Evolutionary conservation across 306 rosid species (phyloP).

Genomic region (Canavalia ensiformis): DNA sequence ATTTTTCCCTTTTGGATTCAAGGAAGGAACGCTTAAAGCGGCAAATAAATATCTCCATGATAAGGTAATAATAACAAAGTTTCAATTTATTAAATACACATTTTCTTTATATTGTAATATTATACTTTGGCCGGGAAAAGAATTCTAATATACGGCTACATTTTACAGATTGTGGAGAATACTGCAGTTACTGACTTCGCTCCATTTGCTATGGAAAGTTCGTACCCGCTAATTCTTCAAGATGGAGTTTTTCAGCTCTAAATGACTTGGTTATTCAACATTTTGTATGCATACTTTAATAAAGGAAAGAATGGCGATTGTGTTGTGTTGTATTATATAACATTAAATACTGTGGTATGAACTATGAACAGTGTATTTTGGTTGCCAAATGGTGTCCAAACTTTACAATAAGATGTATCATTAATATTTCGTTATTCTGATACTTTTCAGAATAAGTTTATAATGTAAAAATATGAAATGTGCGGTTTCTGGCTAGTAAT

Average conservation of each 20-base stretch:
- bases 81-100: neutral
- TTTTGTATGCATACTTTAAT: slow-evolving; percentile 4
- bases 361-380: neutral
- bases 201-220: slow-evolving; percentile 55
- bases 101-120: neutral
- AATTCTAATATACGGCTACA: neutral
- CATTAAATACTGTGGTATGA: neutral
- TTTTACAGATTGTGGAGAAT: slow-evolving; percentile 71
- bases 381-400: slow-evolving; percentile 6
- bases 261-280: slow-evolving; percentile 17
- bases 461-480: neutral
- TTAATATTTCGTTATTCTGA: slow-evolving; percentile 1
- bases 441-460: neutral
- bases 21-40: slow-evolving; percentile 72
- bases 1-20: slow-evolving; percentile 5
- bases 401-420: slow-evolving; percentile 9
- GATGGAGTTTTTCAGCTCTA: slow-evolving; percentile 67
- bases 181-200: slow-evolving; percentile 49
- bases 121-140: neutral
- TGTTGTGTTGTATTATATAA: slow-evolving; percentile 26
- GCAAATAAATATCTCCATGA: slow-evolving; percentile 69
- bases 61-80: slow-evolving; percentile 56
- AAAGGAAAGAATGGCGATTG: neutral
- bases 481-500: neutral
- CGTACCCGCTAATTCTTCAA: slow-evolving; percentile 64